phyloP scores from a whole-genome alignment of 2,329 filamentous ascomycete species.

The Metarhizium album region DNA sequence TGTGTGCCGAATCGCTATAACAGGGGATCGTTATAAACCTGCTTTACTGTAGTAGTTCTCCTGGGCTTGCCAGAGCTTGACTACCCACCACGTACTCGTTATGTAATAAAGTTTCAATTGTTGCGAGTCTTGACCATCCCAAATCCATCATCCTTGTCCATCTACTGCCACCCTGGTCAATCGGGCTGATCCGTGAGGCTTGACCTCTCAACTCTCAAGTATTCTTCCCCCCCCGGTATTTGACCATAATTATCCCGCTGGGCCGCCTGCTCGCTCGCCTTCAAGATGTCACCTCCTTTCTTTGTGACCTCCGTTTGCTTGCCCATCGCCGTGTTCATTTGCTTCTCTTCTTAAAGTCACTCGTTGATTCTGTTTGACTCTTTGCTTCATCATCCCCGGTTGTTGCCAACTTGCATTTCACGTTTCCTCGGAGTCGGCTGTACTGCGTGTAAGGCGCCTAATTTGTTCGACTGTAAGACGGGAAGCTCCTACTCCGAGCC shows the following conservation, averaged over 20 bases:
- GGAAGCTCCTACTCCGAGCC: no score
- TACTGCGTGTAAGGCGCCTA: no score
- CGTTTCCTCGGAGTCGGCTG: not conserved
- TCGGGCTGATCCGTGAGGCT: constrained; percentile 4
- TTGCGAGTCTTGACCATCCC: not conserved
- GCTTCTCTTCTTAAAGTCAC: not conserved
- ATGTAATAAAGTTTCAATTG: not conserved
- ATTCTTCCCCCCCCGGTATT: no score
- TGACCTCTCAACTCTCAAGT: no score
- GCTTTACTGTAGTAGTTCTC: no score
- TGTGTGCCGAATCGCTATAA: no score
- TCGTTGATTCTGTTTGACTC: not conserved
- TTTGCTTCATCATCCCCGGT: not conserved
- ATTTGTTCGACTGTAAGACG: no score
- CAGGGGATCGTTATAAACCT: no score
- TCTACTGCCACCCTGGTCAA: constrained; percentile 2
- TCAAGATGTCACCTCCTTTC: not conserved
- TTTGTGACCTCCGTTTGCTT: not conserved
- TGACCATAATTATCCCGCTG: not conserved
- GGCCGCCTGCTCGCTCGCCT: not conserved
- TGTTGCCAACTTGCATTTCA: not conserved
- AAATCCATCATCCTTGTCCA: not conserved
- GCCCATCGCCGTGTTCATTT: not conserved
- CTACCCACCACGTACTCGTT: no score
- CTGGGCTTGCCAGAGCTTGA: no score